Evolutionary conservation across 2,329 filamentous ascomycete genomes (phyloP), one percentile per base, ranked within the genome.

Genomic region (Beauveria sp.): DNA sequence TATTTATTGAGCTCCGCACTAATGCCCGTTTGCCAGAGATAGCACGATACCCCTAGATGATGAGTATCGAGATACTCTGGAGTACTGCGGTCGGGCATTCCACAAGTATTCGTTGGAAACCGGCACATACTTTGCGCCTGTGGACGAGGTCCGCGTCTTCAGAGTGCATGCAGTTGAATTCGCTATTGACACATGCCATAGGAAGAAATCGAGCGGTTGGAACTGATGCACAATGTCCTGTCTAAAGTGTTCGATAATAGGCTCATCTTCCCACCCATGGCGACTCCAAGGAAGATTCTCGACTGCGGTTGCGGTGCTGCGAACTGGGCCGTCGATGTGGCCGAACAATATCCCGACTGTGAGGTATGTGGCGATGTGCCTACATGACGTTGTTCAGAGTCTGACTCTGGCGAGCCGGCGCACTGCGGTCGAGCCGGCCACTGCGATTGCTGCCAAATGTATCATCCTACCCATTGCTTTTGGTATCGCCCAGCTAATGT

Each of bases 261-360:
- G 65, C 76, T 89, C 28, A 82, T 91, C 67, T 90, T 91, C 63
- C 87, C 88, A n/a, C 86, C 86, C 6, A 75, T 90, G 54, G 73
- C 71, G 50, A 75, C 78, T 30, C 81, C 83, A 26, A 75, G 76
- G 66, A 81, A 80, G 67, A 80, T 91, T 47, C 77, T 92, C 30
- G 89, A 92, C 62, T 91, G 87, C 66, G 89, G 89, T 0, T 89
- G 84, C 71, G 89, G 89, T 46, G 80, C 84, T n/a, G 88, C 80
- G 46, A 78, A 84, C 53, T 92, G 89, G 89, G 87, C 88, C 24
- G 74, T 83, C 40, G 86, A 88, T 26, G 85, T 89, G 57, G 88
- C 88, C 52, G 80, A 83, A 68, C 76, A 81, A 64, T 77, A 87
- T 73, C 86, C 86, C 54, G 74, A 78, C 63, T 87, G 84, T 69